Evolutionary conservation across 129 eudicot species (phyloP).

Genomic region (Ambrosia artemisiifolia): DNA sequence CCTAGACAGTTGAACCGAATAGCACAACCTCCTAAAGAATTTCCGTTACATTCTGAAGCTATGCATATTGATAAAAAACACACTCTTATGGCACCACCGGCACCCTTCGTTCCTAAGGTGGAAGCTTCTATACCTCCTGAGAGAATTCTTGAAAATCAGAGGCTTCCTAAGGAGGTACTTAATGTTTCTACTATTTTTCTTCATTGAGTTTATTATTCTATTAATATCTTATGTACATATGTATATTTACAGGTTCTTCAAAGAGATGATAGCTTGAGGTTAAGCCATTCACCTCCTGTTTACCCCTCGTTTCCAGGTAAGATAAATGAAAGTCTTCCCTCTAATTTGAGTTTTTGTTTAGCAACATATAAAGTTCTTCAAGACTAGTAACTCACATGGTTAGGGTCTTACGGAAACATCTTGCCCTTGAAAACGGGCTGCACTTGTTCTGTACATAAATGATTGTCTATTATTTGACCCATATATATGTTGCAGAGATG

Average conservation of each 20-base stretch:
- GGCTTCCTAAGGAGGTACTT: constrained; percentile 78
- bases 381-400: not conserved
- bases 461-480: not conserved
- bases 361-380: not conserved
- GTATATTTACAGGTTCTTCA: constrained; percentile 52
- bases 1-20: constrained; percentile 44
- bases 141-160: constrained; percentile 62
- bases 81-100: constrained; percentile 44
- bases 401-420: not conserved
- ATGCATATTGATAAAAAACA: constrained; percentile 60
- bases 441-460: not conserved
- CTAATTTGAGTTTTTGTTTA: not conserved
- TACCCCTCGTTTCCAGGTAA: constrained; percentile 72
- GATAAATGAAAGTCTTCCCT: not conserved
- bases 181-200: not conserved
- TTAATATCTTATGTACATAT: not conserved
- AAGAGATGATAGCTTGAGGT: constrained; percentile 63
- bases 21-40: constrained; percentile 52
- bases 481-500: not conserved
- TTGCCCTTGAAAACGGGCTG: not conserved
- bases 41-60: constrained; percentile 44
- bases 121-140: constrained; percentile 55
- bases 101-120: constrained; percentile 49
- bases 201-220: not conserved
- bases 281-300: constrained; percentile 45